Base-by-base conservation (phyloP, 2,329 filamentous ascomycete species). In the Macroventuria anomochaeta region DNA sequence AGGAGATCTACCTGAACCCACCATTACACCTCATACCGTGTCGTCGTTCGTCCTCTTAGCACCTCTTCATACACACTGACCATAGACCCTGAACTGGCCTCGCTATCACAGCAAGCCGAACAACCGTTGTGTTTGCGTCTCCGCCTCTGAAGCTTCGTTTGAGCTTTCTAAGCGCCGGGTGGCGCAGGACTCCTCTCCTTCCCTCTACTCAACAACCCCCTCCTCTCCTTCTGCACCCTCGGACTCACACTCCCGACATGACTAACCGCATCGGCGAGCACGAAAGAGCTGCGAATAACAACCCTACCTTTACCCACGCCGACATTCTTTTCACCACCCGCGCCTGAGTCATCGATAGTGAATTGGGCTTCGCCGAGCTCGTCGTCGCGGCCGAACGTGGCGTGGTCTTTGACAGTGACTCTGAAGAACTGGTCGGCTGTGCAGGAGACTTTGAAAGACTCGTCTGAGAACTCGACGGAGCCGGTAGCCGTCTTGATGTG, bases 401-500 rank as follows among this genome's bases (percentile, higher is more conserved):
- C 85, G 69, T 96, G 91, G 65, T 92, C 89, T 71, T 92, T 92
- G 57, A 92, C 92, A 59, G 90, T 84, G 57, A 99, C 72, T 72
- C 91, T 89, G 83, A 97, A 97, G 69, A 90, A 87, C 18, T 89
- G 82, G 64, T 97, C 93, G 2, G 93, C 87, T 0, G 88, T 84
- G 76, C 92, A 96, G 10, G 82, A 80, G 18, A 89, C 82, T 68
- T 87, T 92, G 80, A 95, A 93, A 0, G 85, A 87, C 72, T 96
- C 91, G 42, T 82, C 78, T 7, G 78, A 72, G 15, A 79, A 81
- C 57, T 90, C 84, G n/a, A 71, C 68, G 21, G 57, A 58, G 1
- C 89, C 90, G 1, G 79, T 79, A 3, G 84, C 77, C 0, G 88
- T 83, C 75, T 96, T 96, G 78, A 90, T 85, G 60, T 95, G 89